These are phyloP conservation scores for Candida xiaguanensis DNA, from an alignment of 805 yeast genomes.

Conservation along the genomic window DNA sequence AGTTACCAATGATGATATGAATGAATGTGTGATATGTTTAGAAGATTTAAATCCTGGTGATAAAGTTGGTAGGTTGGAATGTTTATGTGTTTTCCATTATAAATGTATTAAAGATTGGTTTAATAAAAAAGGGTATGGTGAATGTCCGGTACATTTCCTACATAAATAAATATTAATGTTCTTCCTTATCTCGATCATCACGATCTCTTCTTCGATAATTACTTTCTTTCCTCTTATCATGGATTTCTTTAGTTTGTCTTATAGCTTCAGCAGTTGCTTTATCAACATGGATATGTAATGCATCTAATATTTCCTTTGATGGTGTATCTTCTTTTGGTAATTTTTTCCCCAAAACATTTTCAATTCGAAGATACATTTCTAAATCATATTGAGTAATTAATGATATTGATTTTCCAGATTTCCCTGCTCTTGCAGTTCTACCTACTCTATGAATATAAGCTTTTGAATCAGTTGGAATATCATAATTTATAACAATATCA, in stretches of 20 bases:
- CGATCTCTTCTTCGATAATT: conserved; percentile 23
- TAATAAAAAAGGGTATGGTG: conserved; percentile 75
- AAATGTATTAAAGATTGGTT: conserved; percentile 92
- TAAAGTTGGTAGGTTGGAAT: conserved; percentile 86
- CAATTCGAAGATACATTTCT: conserved; percentile 83
- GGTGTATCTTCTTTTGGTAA: conserved; percentile 77
- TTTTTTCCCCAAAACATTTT: conserved; percentile 78
- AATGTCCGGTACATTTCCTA: conserved; percentile 75
- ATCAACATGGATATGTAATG: conserved; percentile 83
- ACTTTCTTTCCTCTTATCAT: conserved; percentile 33
- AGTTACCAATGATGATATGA: neutral
- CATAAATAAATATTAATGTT: conserved; percentile 27
- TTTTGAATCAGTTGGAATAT: conserved; percentile 80
- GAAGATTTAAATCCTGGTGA: conserved; percentile 86
- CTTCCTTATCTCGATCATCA: conserved; percentile 37
- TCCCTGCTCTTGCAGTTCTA: conserved; percentile 92
- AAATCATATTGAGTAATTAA: conserved; percentile 93
- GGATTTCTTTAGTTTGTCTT: conserved; percentile 68
- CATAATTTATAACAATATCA: conserved; percentile 73
- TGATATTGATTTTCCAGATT: conserved; percentile 82
- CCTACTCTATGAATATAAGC: conserved; percentile 89
- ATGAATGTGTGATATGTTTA: conserved; percentile 79
- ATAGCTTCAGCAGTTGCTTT: conserved; percentile 90
- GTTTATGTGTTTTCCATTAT: conserved; percentile 92
- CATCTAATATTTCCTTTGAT: conserved; percentile 69